phyloP scores from a whole-genome alignment of 768 basidiomycete species.

The Dioszegia crocea region DNA sequence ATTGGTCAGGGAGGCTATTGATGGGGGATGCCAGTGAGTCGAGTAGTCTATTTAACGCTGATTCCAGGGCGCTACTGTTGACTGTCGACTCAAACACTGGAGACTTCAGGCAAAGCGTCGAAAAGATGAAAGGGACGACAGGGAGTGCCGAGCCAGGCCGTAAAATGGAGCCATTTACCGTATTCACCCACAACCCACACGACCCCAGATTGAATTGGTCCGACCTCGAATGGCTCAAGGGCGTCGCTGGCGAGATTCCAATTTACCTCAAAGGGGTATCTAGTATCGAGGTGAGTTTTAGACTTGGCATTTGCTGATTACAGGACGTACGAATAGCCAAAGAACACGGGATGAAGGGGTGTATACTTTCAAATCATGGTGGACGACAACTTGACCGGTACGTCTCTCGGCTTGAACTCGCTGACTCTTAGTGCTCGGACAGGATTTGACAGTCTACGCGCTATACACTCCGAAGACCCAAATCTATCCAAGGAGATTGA shows the following conservation, averaged over 20 bases:
- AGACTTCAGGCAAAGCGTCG: conserved; percentile 29
- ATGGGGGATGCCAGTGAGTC: conserved; percentile 59
- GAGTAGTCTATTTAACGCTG: not conserved
- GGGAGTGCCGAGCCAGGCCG: conserved; percentile 36
- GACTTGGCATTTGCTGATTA: not conserved
- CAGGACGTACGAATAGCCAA: conserved; percentile 81
- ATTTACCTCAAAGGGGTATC: conserved; percentile 56
- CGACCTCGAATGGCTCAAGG: conserved; percentile 42
- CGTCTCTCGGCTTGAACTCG: not conserved
- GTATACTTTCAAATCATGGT: conserved; percentile 54
- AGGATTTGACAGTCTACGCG: conserved; percentile 55
- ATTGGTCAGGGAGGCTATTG: conserved; percentile 66
- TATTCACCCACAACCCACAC: conserved; percentile 24
- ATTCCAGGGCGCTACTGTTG: conserved; percentile 70
- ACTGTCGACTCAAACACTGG: conserved; percentile 78
- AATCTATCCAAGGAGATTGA: conserved; percentile 46
- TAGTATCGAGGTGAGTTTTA: conserved; percentile 51
- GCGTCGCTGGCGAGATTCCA: conserved; percentile 51
- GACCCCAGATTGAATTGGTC: conserved; percentile 48
- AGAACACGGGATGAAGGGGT: conserved; percentile 64
- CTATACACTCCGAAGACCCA: conserved; percentile 43
- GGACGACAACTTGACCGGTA: conserved; percentile 54
- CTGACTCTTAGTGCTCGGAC: conserved; percentile 28
- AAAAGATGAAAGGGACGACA: conserved; percentile 40
- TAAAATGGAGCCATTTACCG: conserved; percentile 37